phyloP scores from a whole-genome alignment of 768 basidiomycete genomes.

The Dacryopinax spathularia region DNA sequence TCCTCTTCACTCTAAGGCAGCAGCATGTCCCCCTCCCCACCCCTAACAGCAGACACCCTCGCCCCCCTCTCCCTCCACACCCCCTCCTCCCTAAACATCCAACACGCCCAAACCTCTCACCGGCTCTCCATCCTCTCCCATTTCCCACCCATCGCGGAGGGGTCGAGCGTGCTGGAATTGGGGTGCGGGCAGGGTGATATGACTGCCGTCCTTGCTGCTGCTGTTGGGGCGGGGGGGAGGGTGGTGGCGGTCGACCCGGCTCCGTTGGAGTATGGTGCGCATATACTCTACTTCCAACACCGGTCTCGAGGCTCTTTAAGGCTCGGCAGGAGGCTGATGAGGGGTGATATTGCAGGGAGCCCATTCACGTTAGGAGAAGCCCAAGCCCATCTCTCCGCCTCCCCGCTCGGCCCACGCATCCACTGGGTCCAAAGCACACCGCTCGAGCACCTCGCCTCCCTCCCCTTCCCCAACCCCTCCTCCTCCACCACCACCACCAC shows the following conservation, averaged over 20 bases:
- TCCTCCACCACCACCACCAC: constrained; percentile 18
- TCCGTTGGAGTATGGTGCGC: constrained; percentile 25
- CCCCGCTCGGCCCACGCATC: constrained; percentile 25
- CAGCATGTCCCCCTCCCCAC: too few relatives aligned
- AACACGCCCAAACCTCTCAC: constrained; percentile 20
- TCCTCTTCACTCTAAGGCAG: too few relatives aligned
- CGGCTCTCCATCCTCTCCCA: constrained; percentile 23
- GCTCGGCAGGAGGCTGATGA: too few relatives aligned
- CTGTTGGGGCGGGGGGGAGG: constrained; percentile 25
- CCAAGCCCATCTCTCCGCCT: constrained; percentile 22
- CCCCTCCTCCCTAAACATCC: constrained; percentile 6
- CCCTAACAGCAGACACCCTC: too few relatives aligned
- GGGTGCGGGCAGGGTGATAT: constrained; percentile 33
- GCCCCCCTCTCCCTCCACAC: constrained; percentile 13
- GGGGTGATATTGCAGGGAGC: constrained; percentile 16
- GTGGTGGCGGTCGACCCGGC: constrained; percentile 31
- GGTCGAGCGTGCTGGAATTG: constrained; percentile 26
- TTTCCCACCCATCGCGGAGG: constrained; percentile 21
- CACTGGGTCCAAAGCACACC: constrained; percentile 24
- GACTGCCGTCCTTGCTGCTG: constrained; percentile 26
- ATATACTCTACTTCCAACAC: not conserved
- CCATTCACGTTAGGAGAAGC: constrained; percentile 29
- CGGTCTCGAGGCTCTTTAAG: not conserved
- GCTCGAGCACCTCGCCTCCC: constrained; percentile 18
- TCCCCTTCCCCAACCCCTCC: constrained; percentile 16